A percentile compares a stretch with the other conserved stretches of the same genome.
Evolutionary conservation across 768 basidiomycete species (phyloP).

Genomic region (Paxillus involutus): DNA sequence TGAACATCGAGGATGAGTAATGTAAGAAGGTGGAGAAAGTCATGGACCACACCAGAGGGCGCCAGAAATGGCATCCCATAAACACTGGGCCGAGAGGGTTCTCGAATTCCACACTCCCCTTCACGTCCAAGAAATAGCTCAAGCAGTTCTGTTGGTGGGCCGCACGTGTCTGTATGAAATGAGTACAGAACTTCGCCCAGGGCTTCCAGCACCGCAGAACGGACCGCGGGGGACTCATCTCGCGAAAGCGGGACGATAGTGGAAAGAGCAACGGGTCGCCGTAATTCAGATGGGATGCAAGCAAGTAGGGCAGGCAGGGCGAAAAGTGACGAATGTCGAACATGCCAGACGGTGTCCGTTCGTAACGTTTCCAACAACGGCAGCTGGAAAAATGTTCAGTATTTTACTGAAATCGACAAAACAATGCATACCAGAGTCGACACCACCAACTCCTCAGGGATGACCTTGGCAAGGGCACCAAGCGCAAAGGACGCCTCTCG

Average conservation of each 20-base stretch:
- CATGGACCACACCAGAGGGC: constrained; percentile 18
- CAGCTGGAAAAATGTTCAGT: constrained; percentile 47
- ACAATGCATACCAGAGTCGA: constrained; percentile 53
- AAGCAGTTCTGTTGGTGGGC: constrained; percentile 75
- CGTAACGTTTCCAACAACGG: constrained; percentile 75
- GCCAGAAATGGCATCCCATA: constrained; percentile 5
- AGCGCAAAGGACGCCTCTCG: constrained; percentile 87
- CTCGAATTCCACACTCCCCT: constrained; percentile 40
- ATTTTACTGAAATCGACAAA: constrained; percentile 4
- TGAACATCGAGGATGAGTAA: constrained; percentile 13
- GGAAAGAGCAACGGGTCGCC: constrained; percentile 64
- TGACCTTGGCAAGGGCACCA: constrained; percentile 84
- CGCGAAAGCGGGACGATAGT: constrained; percentile 60
- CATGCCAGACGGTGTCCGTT: constrained; percentile 73
- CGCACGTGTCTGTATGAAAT: constrained; percentile 60
- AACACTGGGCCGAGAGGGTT: constrained; percentile 33
- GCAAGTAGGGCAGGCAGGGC: constrained; percentile 79
- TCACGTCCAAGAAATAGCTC: constrained; percentile 71
- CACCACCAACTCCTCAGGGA: constrained; percentile 70
- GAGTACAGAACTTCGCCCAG: constrained; percentile 88
- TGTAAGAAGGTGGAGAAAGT: neutral
- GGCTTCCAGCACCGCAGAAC: constrained; percentile 79
- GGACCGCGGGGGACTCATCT: constrained; percentile 68
- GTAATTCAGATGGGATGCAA: constrained; percentile 56
- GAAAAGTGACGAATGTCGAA: constrained; percentile 85